Evolutionary conservation across 495 filamentous ascomycete species (phyloP), one percentile per base, ranked within the genome.

Genomic region (Penicillium arizonense): DNA sequence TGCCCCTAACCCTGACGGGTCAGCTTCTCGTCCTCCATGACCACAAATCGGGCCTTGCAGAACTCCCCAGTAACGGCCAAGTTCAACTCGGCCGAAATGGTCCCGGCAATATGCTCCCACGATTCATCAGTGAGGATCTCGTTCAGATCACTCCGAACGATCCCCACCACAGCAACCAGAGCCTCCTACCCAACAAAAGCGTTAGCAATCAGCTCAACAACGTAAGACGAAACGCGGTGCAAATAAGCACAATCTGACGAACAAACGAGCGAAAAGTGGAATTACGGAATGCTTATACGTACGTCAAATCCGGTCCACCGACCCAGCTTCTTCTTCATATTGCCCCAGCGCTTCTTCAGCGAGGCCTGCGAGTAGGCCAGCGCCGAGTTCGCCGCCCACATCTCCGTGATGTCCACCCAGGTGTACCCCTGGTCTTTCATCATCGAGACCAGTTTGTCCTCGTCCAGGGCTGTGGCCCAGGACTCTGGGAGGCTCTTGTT

Each of bases 381-480:
- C 14, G 2, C 5, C 5, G 35, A 2, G 14, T 30, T 40, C 0
- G 16, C 23, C 8, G 0, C 1, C 46, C 46, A 49, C 5, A 9
- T 7, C 18, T 30, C 6, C 11, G 18, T 18, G 18, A 18, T 18
- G 18, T 18, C 18, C 18, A 18, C 18, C 18, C 18, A 18, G 18
- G 18, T 18, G 18, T 18, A n/a, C 4, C 8, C 26, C n/a, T 6
- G 5, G n/a, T 50, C 16, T 11, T 21, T 50, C 36, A 50, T 41
- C 23, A 33, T 24, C 1, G 47, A 50, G 36, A 50, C 21, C 14
- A 38, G 38, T 37, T 50, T 50, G 37, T 50, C 47, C 13, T 24
- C 36, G 1, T 3, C 11, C 3, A 4, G 3, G 18, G 47, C 47
- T 6, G 14, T 3, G 8, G 12, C 36, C 47, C 47, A 50, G 13